Evolutionary conservation across 2,329 filamentous ascomycete species (phyloP), one percentile per base, ranked within the genome.

Genomic region (Botrytis fragariae): DNA sequence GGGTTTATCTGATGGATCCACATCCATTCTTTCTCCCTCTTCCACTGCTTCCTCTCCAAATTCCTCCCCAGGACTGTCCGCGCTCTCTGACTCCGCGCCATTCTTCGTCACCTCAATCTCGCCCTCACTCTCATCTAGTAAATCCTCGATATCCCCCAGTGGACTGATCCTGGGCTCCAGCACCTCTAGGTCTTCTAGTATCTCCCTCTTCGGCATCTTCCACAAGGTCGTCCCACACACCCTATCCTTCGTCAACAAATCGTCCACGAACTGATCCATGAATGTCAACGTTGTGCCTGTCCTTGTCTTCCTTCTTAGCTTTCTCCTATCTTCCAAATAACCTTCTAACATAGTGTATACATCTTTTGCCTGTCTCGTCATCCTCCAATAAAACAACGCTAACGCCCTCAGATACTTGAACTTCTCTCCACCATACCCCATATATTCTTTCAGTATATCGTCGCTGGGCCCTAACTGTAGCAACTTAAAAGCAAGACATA

Each of bases 401-500:
- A 99, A 85, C 0, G 93, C 95, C 73, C 95, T 90, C 71, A 99
- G 85, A 82, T 99, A 99, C 83, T 93, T 94, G 81, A 95, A 94
- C 71, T 90, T 84, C 54, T 92, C 90, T 63, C 91, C 94, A 72
- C 91, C 92, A 79, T 91, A 91, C 73, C 89, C 85, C 44, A 99
- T 83, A 82, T 98, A 98, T 80, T 94, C 93, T 59, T 88, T 83
- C 42, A 99, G 85, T 48, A 98, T 88, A 61, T 91, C 92, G 81
- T 93, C 91, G 74, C 89, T 88, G 1, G 96, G 96, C 39, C 90
- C 91, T 16, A 99, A 87, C 84, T 98, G 94, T 73, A 98, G 88
- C 70, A 99, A 87, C 85, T 98, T 99, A 84, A 99, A 97, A 4
- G 93, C 93, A 4, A 99, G 88, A 80, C 96, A 99, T 39, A 99